Evolutionary conservation across 208 protist genomes (phyloP).

Genomic region (Wallacemonas sp.): DNA sequence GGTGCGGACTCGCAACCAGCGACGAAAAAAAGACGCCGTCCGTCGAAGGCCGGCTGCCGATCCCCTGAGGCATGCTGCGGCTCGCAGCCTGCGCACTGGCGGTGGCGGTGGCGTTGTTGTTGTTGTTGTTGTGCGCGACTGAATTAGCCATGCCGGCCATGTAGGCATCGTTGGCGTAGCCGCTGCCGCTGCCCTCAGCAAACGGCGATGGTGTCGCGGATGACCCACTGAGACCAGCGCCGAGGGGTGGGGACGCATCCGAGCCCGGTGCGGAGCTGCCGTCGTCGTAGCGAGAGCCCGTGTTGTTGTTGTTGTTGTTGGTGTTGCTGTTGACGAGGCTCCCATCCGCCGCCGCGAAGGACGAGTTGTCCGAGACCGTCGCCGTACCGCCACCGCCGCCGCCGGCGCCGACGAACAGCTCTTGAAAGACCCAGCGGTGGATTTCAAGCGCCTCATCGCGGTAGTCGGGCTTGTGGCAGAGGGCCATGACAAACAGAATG

Average conservation of each 20-base stretch:
- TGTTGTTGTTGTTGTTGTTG: not conserved
- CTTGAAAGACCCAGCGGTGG: conserved; percentile 36
- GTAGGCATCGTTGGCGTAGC: too few relatives aligned
- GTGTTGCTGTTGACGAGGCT: not conserved
- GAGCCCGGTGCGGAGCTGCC: too few relatives aligned
- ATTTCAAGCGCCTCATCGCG: conserved; percentile 43
- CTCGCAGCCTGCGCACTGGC: not conserved
- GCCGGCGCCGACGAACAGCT: too few relatives aligned
- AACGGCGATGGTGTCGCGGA: too few relatives aligned
- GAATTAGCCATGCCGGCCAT: too few relatives aligned
- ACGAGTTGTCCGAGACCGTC: conserved; percentile 2
- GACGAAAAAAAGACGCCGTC: conserved; percentile 16
- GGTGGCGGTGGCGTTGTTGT: not conserved
- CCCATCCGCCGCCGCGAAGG: not conserved
- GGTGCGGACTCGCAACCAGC: not conserved
- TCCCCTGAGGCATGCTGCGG: not conserved
- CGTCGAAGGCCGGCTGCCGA: not conserved
- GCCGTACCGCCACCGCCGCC: not conserved
- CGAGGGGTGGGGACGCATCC: too few relatives aligned
- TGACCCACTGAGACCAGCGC: too few relatives aligned
- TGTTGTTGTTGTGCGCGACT: not conserved
- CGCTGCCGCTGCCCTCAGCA: too few relatives aligned
- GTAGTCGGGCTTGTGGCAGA: conserved; percentile 47
- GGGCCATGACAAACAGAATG: conserved; percentile 53
- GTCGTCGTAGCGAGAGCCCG: not conserved